These are phyloP conservation scores for Dimargaris verticillata DNA, from an alignment of 192 early-diverging fungal genomes.

Conservation along the genomic window DNA sequence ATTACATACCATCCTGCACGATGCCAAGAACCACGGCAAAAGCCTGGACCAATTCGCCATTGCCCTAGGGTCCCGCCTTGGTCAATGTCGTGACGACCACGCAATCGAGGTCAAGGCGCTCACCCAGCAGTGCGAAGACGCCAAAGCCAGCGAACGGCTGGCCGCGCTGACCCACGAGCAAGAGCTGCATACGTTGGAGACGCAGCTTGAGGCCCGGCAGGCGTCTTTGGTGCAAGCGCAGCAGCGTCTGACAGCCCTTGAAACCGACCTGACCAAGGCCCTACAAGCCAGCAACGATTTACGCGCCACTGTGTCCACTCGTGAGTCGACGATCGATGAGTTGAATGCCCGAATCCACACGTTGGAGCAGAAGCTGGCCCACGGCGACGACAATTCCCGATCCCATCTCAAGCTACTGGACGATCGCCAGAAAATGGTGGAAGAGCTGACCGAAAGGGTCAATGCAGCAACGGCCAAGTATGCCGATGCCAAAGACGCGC, in stretches of 20 bases:
- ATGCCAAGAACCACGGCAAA: neutral
- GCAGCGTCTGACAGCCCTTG: neutral
- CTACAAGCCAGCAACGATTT: neutral
- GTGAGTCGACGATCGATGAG: neutral
- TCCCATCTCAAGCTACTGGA: neutral
- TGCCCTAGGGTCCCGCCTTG: neutral
- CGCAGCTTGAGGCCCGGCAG: neutral
- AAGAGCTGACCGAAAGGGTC: neutral
- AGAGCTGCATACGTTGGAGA: neutral
- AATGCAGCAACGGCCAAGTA: neutral
- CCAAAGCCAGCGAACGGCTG: conserved; percentile 6
- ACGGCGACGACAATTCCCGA: conserved; percentile 11
- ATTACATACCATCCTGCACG: neutral
- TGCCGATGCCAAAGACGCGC: conserved; percentile 4
- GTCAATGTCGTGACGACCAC: neutral
- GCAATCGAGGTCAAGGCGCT: neutral
- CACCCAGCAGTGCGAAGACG: neutral
- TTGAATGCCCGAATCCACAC: conserved; percentile 4
- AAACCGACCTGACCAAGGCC: conserved; percentile 1
- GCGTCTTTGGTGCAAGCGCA: too few species aligned
- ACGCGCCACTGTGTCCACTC: neutral
- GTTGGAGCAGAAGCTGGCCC: conserved; percentile 16
- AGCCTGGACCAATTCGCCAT: neutral
- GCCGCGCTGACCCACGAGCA: conserved; percentile 9
- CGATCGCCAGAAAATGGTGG: neutral